Base-by-base conservation (phyloP, 2,329 filamentous ascomycete genomes). In the Tolypocladium tropicale region DNA sequence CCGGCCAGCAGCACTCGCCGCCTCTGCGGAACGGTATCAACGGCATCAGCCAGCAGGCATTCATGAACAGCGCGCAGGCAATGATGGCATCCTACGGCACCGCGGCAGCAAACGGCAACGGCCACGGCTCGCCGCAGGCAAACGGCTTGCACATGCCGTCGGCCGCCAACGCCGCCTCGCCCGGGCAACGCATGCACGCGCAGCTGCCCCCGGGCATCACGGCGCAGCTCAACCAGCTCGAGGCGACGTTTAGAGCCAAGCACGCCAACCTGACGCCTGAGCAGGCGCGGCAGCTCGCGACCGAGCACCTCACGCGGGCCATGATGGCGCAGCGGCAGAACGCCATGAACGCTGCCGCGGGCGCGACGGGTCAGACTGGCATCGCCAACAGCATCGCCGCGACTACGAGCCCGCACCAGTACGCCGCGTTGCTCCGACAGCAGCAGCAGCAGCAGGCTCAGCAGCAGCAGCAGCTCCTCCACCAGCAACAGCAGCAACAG, bases 371-470 rank as follows among this genome's bases (percentile, higher is more conserved):
- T 9, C 76, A 80, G 59, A 69, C 77, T 16, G 74, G 74, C 2
- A 74, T 80, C 54, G 72, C 77, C 18, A 80, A 76, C 53, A 74
- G 76, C 21, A 73, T 79, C 52, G 69, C 74, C 1, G 72, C 73
- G 21, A 77, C 77, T 0, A 73, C 74, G 1, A 80, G 78, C 56
- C 81, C 81, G 32, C 80, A 83, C 43, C 81, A 84, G 59, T 83
- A 84, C 62, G 81, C 81, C 1, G 80, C 81, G 56, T 70, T 83
- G 36, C 74, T 84, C 10, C 70, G 81, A 49, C 79, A 81, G 41
- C 81, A 83, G 61, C 80, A 83, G 59, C 78, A 81, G 58, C 72
- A 74, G 32, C 76, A 71, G 58, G 70, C 71, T 33, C 70, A 63
- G 58, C 65, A 58, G 62, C 61, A 66, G 25, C 62, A 60, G 39